Evolutionary conservation across 2,329 filamentous ascomycete genomes (phyloP), one percentile per base, ranked within the genome.

Genomic region (Diaporthe sp.): DNA sequence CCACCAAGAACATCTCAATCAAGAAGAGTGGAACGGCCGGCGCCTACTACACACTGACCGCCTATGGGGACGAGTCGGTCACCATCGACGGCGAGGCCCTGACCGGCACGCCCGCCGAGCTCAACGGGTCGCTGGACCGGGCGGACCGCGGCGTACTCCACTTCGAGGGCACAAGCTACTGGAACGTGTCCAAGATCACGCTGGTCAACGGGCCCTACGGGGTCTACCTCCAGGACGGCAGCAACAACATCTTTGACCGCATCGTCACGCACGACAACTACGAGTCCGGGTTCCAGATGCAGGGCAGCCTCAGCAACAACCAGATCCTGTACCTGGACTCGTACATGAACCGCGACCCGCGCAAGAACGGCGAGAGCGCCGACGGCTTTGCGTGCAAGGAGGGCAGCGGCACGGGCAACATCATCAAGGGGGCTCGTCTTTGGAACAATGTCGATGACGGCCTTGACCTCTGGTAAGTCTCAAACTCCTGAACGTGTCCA

Each of bases 371-470:
- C 20, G 87, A 89, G 79, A 87, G 84, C 53, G 87, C 87, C 13
- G 87, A 89, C 72, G 87, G 87, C 1, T 86, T 88, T 60, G 87
- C 84, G 2, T 85, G 84, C 79, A 89, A 89, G 79, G 84, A 86
- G 60, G 87, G 87, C 9, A 82, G 80, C 1, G 87, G 87, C 4
- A 83, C 83, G 28, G 87, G 87, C 12, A 89, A 89, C 70, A 77
- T 85, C 1, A 77, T 88, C 9, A 83, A 84, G 39, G 86, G 85
- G 8, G 85, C 86, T 0, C 84, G 87, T 25, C 82, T 88, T 0
- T 89, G 86, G 86, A 84, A 89, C 72, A 89, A 89, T 44, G 87
- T 88, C 9, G 87, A 89, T 53, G 87, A 89, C 71, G 87, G 87
- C 1, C 77, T 82, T 0, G 81, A 82, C 17, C 53, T 82, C 2